Percentiles rank a stretch among this genome's conserved stretches.
phyloP scores from a whole-genome alignment of 371 early-diverging fungal species.

The Mycotypha africana region DNA sequence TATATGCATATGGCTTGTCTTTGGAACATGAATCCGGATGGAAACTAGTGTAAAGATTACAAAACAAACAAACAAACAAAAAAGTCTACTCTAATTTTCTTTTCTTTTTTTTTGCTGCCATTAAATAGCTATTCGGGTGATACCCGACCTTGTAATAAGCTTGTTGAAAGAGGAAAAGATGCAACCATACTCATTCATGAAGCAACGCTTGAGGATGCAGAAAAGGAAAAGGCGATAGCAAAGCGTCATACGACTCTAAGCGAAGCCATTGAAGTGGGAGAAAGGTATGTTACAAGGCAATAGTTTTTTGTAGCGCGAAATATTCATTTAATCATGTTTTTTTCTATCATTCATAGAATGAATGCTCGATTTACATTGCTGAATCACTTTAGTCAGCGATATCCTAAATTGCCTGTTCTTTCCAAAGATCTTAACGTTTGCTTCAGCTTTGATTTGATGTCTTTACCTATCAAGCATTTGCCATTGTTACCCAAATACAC shows the following conservation, averaged over 20 bases:
- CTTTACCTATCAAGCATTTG: constrained; percentile 55
- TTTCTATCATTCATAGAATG: too few species aligned
- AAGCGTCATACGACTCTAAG: constrained; percentile 89
- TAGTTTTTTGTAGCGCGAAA: too few species aligned
- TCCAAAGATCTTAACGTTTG: constrained; percentile 52
- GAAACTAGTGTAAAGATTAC: constrained; percentile 54
- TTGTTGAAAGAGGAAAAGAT: constrained; percentile 68
- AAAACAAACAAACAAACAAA: neutral
- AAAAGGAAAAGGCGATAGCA: constrained; percentile 72
- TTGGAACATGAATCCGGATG: constrained; percentile 60
- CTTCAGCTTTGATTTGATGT: constrained; percentile 85
- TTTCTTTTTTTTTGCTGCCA: too few species aligned
- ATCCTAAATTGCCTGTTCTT: constrained; percentile 74
- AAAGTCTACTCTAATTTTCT: too few species aligned
- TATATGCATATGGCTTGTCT: constrained; percentile 73
- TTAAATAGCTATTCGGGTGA: constrained; percentile 93
- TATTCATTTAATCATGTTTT: too few species aligned
- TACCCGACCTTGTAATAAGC: constrained; percentile 81
- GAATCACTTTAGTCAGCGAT: constrained; percentile 98
- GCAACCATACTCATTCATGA: constrained; percentile 94
- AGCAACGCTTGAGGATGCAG: constrained; percentile 88
- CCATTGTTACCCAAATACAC: constrained; percentile 55
- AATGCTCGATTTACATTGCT: constrained; percentile 78
- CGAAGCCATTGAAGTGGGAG: constrained; percentile 86
- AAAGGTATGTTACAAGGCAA: constrained; percentile 35